A percentile compares a stretch with the other conserved stretches of the same genome.
Conservation (phyloP, 2,329 filamentous ascomycete species). For the Sclerotinia sclerotiorum region DNA sequence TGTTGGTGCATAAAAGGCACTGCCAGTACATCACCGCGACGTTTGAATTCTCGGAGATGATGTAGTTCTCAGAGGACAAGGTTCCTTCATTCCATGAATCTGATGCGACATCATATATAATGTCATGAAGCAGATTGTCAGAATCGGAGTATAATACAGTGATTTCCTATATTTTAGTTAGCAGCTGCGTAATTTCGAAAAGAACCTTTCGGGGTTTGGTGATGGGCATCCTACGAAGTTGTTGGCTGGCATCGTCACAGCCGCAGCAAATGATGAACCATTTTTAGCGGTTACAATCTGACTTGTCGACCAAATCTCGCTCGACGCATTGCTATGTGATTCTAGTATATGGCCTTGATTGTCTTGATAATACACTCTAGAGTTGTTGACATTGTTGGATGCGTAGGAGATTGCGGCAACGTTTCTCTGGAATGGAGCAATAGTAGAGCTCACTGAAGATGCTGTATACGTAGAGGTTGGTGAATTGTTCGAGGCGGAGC, state of each 20-base stretch:
- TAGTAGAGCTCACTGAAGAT: background rate
- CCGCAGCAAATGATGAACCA: conserved; percentile 27
- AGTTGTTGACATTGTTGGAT: conserved; percentile 20
- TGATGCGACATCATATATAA: conserved; percentile 25
- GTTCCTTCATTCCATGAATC: conserved; percentile 22
- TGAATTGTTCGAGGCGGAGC: background rate
- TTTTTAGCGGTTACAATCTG: conserved; percentile 21
- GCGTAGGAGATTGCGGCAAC: conserved; percentile 27
- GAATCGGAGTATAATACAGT: conserved; percentile 27
- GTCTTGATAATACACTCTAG: conserved; percentile 28
- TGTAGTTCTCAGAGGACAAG: conserved; percentile 24
- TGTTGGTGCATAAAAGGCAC: conserved; percentile 25
- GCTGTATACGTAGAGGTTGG: background rate
- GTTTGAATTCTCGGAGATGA: conserved; percentile 19
- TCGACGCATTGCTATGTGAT: conserved; percentile 18
- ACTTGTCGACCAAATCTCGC: conserved; percentile 23
- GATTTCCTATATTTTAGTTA: conserved; percentile 26
- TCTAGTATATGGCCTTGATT: conserved; percentile 25
- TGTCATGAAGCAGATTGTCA: conserved; percentile 26
- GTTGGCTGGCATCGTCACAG: conserved; percentile 23
- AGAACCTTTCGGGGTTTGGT: background rate
- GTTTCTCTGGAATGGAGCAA: conserved; percentile 18
- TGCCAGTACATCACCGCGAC: conserved; percentile 28
- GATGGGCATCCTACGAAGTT: conserved; percentile 7
- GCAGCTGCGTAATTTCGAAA: background rate